Evolutionary conservation across 1,139 yeast genomes (phyloP).

Genomic region (Magnusiomyces paraingens): DNA sequence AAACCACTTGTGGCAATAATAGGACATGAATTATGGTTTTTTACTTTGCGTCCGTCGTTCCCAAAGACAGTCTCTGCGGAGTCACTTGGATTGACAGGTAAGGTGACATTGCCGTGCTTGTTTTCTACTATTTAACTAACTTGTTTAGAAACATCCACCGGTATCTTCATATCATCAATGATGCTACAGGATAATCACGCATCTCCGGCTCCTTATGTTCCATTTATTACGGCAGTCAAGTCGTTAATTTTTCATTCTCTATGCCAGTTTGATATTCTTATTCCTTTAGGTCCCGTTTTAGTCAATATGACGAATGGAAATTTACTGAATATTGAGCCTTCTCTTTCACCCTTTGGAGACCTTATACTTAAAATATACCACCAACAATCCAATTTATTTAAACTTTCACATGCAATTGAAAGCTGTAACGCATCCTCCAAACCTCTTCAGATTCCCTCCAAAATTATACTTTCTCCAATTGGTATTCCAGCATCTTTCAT

Average conservation of each 20-base stretch:
- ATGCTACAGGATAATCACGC: slow-evolving; percentile 33
- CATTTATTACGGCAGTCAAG: slow-evolving; percentile 57
- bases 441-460: slow-evolving; percentile 34
- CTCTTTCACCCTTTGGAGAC: slow-evolving; percentile 36
- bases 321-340: slow-evolving; percentile 26
- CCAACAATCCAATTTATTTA: slow-evolving; percentile 18
- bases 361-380: slow-evolving; percentile 23
- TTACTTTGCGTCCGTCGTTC: slow-evolving; percentile 37
- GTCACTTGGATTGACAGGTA: slow-evolving; percentile 13
- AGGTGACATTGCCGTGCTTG: neutral
- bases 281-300: slow-evolving; percentile 24
- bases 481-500: slow-evolving; percentile 66
- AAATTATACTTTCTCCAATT: slow-evolving; percentile 64
- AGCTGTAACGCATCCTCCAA: neutral
- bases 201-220: slow-evolving; percentile 37
- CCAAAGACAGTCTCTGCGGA: slow-evolving; percentile 28
- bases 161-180: slow-evolving; percentile 33
- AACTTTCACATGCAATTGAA: slow-evolving; percentile 4
- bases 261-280: slow-evolving; percentile 51
- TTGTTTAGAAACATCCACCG: slow-evolving; percentile 33
- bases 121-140: neutral
- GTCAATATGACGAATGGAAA: slow-evolving; percentile 19
- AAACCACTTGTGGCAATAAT: slow-evolving; percentile 50
- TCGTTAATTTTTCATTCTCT: slow-evolving; percentile 44
- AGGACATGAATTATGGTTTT: slow-evolving; percentile 57